Conservation (phyloP, 495 filamentous ascomycete genomes). For the Neurospora sp. region DNA sequence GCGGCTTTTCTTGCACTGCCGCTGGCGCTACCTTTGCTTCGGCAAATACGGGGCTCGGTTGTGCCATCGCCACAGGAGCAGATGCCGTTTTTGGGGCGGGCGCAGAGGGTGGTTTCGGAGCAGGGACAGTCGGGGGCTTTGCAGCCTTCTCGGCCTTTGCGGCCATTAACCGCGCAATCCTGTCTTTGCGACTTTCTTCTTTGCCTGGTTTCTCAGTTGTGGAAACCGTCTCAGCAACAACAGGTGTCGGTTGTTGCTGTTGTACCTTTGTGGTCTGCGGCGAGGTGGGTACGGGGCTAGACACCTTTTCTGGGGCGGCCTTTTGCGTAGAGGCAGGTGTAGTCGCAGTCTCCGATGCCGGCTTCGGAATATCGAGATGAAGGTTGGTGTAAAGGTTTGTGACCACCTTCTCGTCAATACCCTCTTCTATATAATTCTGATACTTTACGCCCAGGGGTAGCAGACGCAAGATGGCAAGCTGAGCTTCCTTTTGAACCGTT, state of each 20-base stretch:
- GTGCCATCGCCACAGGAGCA: neutral
- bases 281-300: neutral
- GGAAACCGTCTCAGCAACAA: slow-evolving; percentile 5
- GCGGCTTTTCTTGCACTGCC: slow-evolving; percentile 1
- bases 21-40: slow-evolving; percentile 5
- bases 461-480: slow-evolving; percentile 56
- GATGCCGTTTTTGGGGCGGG: neutral
- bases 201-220: slow-evolving; percentile 25
- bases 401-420: slow-evolving; percentile 53
- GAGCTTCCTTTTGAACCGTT: slow-evolving; percentile 56
- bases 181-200: slow-evolving; percentile 62
- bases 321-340: neutral
- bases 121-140: neutral
- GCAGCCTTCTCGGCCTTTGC: slow-evolving; percentile 34
- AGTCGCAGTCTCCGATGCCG: neutral
- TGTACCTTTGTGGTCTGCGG: neutral
- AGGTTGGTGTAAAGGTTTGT: slow-evolving; percentile 55
- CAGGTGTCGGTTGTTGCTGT: slow-evolving; percentile 2
- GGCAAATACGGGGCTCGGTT: neutral
- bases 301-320: neutral
- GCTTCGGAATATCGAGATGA: slow-evolving; percentile 41
- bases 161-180: slow-evolving; percentile 64
- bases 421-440: slow-evolving; percentile 59
- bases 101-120: neutral
- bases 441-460: slow-evolving; percentile 56